Evolutionary conservation across 73 alveolate species (phyloP).

Genomic region (Halteria grandinella): DNA sequence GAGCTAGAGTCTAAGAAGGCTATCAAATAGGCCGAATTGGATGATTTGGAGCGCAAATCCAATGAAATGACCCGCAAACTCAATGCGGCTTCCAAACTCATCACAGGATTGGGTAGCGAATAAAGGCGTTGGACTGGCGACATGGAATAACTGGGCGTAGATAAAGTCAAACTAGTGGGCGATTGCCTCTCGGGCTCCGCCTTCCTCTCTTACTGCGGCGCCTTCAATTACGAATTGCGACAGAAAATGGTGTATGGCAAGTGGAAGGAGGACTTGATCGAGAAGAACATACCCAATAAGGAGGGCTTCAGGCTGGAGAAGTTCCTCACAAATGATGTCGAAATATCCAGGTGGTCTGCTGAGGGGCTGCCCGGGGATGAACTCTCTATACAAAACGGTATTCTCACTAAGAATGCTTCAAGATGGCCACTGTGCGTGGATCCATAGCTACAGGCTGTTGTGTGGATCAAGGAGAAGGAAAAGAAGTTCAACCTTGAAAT

Average conservation of each 20-base stretch:
- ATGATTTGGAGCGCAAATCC: constrained; percentile 90
- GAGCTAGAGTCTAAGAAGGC: constrained; percentile 84
- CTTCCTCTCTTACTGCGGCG: constrained; percentile 94
- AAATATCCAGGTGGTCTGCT: constrained; percentile 97
- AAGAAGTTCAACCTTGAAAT: constrained; percentile 87
- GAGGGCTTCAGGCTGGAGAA: constrained; percentile 95
- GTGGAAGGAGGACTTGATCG: constrained; percentile 92
- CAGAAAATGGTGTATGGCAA: constrained; percentile 95
- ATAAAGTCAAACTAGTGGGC: constrained; percentile 94
- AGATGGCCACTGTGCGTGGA: constrained; percentile 99
- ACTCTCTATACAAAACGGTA: constrained; percentile 97
- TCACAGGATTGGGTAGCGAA: constrained; percentile 94
- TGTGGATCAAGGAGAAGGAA: constrained; percentile 89
- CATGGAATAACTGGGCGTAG: constrained; percentile 79
- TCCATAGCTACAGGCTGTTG: constrained; percentile 98
- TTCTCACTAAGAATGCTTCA: constrained; percentile 92
- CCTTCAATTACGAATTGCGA: constrained; percentile 91
- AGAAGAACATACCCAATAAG: constrained; percentile 86
- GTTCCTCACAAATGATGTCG: constrained; percentile 96
- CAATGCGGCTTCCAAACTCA: constrained; percentile 95
- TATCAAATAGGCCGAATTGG: constrained; percentile 86
- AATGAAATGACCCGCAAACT: constrained; percentile 88
- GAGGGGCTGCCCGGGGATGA: constrained; percentile 99
- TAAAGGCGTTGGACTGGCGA: constrained; percentile 96
- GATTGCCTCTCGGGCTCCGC: constrained; percentile 97